These are phyloP conservation scores for Wickerhamiella pararugosa DNA, from an alignment of 1,139 yeast species.

Conservation along the genomic window DNA sequence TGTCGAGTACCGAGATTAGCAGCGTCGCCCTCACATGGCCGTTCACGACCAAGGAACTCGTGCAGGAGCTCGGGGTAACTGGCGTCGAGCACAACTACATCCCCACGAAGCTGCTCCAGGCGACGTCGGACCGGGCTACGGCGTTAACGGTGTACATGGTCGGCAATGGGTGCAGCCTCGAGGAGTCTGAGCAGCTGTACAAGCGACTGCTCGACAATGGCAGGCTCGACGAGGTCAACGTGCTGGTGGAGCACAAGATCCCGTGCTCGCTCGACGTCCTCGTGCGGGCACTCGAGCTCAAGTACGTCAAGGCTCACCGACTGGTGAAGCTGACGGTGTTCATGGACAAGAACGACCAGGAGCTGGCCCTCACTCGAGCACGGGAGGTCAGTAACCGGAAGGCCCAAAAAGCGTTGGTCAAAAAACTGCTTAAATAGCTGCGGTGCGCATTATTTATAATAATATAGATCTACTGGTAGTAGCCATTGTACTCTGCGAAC, in stretches of 20 bases:
- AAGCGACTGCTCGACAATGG: conserved; percentile 1
- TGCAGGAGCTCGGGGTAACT: conserved; percentile 8
- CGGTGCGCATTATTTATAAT: background rate
- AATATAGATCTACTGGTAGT: conserved; percentile 3
- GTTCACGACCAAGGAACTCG: conserved; percentile 11
- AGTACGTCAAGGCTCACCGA: background rate
- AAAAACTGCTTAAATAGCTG: background rate
- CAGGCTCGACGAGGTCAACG: conserved; percentile 6
- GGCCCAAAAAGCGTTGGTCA: background rate
- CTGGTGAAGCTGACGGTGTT: background rate
- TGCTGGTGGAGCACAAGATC: conserved; percentile 3
- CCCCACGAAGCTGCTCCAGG: conserved; percentile 7
- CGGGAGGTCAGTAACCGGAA: too few species aligned
- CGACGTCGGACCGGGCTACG: background rate
- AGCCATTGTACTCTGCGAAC: conserved; percentile 57
- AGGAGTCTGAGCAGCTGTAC: conserved; percentile 9
- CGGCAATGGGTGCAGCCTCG: conserved; percentile 11
- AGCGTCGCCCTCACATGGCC: conserved; percentile 9
- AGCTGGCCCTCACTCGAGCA: conserved; percentile 3
- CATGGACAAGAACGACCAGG: conserved; percentile 6
- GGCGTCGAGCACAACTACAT: conserved; percentile 6
- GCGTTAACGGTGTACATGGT: conserved; percentile 10
- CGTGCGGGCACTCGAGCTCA: background rate
- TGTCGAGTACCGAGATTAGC: conserved; percentile 2
- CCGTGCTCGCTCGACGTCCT: background rate